Evolutionary conservation across 257 asterid genomes (phyloP), one percentile per base, ranked within the genome.

Genomic region (Solanum appendiculatum): DNA sequence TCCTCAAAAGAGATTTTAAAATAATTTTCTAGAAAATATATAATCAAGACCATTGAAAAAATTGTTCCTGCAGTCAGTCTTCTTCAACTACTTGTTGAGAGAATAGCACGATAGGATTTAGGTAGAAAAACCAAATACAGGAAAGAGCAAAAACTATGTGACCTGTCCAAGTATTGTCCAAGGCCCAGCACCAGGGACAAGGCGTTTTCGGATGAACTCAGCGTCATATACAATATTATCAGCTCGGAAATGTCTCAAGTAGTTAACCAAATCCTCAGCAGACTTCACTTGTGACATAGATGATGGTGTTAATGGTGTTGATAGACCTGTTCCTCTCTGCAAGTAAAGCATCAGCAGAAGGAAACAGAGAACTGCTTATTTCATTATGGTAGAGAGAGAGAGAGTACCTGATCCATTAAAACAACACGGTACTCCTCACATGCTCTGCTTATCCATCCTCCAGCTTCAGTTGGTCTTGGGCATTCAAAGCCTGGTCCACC

Each of bases 91-190:
- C 42, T 80, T 80, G 25, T 46, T 29, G 68, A 48, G 66, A 46
- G 68, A 29, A 46, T 48, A 48, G 63, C 29, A 80, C 68, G 3
- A 80, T 18, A 36, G 36, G 15, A 9, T 80, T 29, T 31, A 80
- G 27, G 9, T 48, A 29, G 27, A 48, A 46, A 46, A 20, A 14
- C 2, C 20, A 27, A 20, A 73, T 31, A 86, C 42, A 16, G 66
- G 40, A 90, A 80, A 39, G 29, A 13, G 78, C 66, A 63, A 58
- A 88, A 85, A 44, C 84, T 36, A 34, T 36, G 27, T 15, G 84
- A 93, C 99, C 97, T 95, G 99, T 80, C 99, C 98, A 90, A 97
- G 91, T 44, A 97, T 93, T 64, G 99, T 95, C 99, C 99, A 97
- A 42, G 98, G 95, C 85, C 93, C 91, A 86, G 92, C 89, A 91